These are phyloP conservation scores for Pichia eremophila DNA, from an alignment of 805 yeast species.

Conservation along the genomic window DNA sequence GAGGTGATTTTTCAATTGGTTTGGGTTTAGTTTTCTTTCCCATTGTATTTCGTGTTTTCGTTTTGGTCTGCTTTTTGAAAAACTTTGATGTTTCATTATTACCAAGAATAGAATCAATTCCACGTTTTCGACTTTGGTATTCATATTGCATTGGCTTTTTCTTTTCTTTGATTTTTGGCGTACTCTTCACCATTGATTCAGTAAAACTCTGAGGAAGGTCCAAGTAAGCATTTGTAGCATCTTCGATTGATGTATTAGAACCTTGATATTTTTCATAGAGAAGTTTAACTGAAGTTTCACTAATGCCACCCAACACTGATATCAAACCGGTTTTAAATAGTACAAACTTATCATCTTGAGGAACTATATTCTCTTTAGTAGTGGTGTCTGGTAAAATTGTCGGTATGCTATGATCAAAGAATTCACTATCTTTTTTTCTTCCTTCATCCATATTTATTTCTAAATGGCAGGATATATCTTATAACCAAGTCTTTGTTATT, in stretches of 20 bases:
- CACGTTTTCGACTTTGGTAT: conserved; percentile 4
- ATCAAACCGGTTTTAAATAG: background rate
- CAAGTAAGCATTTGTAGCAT: conserved; percentile 33
- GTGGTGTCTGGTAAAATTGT: background rate
- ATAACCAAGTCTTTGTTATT: no score
- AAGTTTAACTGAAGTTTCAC: conserved; percentile 11
- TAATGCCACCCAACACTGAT: conserved; percentile 17
- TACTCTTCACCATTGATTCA: no score
- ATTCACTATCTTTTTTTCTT: background rate
- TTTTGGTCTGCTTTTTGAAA: background rate
- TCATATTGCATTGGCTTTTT: background rate
- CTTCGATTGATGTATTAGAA: conserved; percentile 22
- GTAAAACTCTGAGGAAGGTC: conserved; percentile 17
- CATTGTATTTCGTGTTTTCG: background rate
- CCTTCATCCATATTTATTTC: background rate
- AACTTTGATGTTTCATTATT: background rate
- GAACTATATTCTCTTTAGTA: background rate
- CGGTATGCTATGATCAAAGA: conserved; percentile 10
- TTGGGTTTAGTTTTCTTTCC: background rate
- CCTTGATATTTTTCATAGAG: conserved; percentile 23
- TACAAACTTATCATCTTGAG: background rate
- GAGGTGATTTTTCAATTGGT: background rate
- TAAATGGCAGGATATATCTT: no score
- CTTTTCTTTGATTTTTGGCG: background rate
- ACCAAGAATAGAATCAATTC: background rate